phyloP scores from a whole-genome alignment of 331 rosid species.

The Acacia concinna region DNA sequence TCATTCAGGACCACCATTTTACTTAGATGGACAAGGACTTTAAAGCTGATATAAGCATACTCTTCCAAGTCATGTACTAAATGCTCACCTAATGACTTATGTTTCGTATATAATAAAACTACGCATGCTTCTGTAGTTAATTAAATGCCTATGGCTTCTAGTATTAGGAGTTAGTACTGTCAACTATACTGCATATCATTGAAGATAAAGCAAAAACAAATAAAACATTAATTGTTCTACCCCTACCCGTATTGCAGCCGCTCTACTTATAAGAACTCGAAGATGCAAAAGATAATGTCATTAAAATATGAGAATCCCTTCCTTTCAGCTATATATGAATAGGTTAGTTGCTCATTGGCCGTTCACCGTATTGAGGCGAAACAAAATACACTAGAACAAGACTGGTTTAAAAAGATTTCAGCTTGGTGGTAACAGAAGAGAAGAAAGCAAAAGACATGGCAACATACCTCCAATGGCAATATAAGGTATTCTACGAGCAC shows the following conservation, averaged over 20 bases:
- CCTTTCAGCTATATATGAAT: not conserved
- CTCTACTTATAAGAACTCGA: not conserved
- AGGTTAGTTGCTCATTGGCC: not conserved
- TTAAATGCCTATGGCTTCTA: conserved; percentile 4
- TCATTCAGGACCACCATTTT: not conserved
- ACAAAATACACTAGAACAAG: not conserved
- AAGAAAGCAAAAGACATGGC: not conserved
- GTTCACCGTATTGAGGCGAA: not conserved
- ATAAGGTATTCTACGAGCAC: conserved; percentile 82
- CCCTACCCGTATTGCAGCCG: not conserved
- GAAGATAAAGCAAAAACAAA: not conserved
- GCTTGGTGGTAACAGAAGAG: not conserved
- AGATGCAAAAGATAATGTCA: not conserved
- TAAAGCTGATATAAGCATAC: not conserved
- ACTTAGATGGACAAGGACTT: not conserved
- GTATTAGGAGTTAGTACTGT: not conserved
- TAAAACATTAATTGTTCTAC: not conserved
- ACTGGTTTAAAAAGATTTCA: not conserved
- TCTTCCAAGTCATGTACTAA: not conserved
- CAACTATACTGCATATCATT: not conserved
- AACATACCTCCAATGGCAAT: conserved; percentile 73
- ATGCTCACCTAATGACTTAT: not conserved
- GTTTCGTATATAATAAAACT: not conserved
- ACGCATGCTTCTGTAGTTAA: not conserved
- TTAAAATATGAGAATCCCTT: not conserved